These are phyloP conservation scores for Blastocystis sp. DNA, from an alignment of 352 stramenopile species.

Conservation along the genomic window DNA sequence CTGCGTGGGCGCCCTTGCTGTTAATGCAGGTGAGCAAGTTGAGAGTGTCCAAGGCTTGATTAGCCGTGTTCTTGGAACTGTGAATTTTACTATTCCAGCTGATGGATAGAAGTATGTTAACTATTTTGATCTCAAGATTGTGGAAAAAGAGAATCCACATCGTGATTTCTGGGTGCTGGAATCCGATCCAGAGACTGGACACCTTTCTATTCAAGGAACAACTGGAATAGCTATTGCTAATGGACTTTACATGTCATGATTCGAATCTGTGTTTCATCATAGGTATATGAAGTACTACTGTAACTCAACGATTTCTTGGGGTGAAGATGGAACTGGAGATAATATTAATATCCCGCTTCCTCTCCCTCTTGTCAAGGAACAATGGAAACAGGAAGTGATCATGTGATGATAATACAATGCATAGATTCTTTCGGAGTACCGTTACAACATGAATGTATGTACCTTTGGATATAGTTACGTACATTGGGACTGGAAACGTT, in stretches of 20 bases:
- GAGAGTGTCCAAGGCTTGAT: not conserved
- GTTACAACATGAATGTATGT: slow-evolving; percentile 87
- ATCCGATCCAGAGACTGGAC: no score
- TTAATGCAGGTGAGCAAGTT: not conserved
- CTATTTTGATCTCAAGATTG: not conserved
- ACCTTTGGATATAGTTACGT: slow-evolving; percentile 85
- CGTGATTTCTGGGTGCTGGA: not conserved
- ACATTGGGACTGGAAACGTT: slow-evolving; percentile 81
- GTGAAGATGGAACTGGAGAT: slow-evolving; percentile 23
- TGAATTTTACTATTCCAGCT: not conserved
- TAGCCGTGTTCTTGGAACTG: not conserved
- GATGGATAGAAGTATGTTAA: not conserved
- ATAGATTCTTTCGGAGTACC: slow-evolving; percentile 74
- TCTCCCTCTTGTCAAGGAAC: not conserved
- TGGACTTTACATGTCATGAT: not conserved
- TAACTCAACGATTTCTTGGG: slow-evolving; percentile 45
- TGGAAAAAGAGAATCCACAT: not conserved
- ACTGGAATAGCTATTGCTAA: not conserved
- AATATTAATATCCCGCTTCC: not conserved
- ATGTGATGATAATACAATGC: not conserved
- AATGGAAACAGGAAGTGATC: slow-evolving; percentile 23
- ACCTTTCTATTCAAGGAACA: not conserved
- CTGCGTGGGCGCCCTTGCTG: not conserved
- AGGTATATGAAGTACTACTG: slow-evolving; percentile 59
- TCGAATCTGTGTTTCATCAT: not conserved